phyloP scores from a whole-genome alignment of 305 asterid genomes.

The Fraxinus greggii region DNA sequence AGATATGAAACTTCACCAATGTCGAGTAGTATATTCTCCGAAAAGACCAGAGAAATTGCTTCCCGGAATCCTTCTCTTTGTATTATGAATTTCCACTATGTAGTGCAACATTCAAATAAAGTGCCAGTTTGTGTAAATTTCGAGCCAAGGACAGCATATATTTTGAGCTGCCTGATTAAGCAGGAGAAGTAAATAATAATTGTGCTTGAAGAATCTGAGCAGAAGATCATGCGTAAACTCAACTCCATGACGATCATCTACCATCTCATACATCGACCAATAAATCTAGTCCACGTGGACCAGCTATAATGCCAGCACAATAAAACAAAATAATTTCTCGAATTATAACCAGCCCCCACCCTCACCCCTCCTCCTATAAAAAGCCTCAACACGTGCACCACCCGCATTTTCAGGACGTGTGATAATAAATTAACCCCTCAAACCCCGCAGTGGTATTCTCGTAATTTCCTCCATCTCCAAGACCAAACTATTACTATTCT shows the following conservation, averaged over 20 bases:
- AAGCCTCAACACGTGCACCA: conserved; percentile 57
- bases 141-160: conserved; percentile 48
- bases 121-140: conserved; percentile 36
- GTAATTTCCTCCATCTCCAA: conserved; percentile 29
- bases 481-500: conserved; percentile 22
- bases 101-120: conserved; percentile 38
- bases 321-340: not conserved
- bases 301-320: not conserved
- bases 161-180: not conserved
- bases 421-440: not conserved
- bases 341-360: conserved; percentile 14
- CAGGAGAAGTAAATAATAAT: not conserved
- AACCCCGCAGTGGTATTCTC: conserved; percentile 37
- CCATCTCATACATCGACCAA: not conserved
- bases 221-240: not conserved
- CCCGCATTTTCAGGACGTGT: conserved; percentile 54
- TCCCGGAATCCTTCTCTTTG: conserved; percentile 17
- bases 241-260: not conserved
- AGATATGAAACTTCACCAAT: conserved; percentile 41
- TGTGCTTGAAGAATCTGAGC: not conserved
- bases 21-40: conserved; percentile 56
- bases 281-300: not conserved
- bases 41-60: conserved; percentile 55
- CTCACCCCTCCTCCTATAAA: conserved; percentile 29
- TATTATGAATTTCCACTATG: conserved; percentile 30